A percentile compares a stretch with the other conserved stretches of the same genome.
These are phyloP conservation scores for Przewalskia tangutica DNA, from an alignment of 257 asterid genomes.

Conservation along the genomic window DNA sequence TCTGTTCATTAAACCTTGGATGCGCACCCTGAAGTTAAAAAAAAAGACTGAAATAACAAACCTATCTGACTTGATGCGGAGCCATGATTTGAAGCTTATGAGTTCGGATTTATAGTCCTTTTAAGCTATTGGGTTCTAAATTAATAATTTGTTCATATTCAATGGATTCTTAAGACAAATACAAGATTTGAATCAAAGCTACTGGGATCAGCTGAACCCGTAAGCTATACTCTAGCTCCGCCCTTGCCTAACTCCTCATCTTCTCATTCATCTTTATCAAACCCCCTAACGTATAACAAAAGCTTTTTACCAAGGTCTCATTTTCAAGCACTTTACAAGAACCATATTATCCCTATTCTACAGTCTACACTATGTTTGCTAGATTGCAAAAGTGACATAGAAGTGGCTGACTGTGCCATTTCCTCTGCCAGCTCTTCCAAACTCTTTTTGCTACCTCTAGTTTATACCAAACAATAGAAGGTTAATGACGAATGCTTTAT, in stretches of 20 bases:
- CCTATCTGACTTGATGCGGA: neutral
- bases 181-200: no score
- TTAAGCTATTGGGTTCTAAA: no score
- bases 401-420: neutral
- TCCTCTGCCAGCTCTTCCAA: neutral
- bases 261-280: neutral
- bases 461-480: neutral
- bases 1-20: conserved; percentile 36
- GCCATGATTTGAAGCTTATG: neutral
- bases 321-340: neutral
- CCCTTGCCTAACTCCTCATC: no score
- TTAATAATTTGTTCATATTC: no score
- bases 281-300: neutral
- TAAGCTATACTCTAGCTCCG: no score
- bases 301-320: neutral
- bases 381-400: neutral
- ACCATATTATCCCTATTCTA: neutral
- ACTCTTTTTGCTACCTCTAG: neutral
- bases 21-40: conserved; percentile 9
- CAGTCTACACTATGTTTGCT: neutral
- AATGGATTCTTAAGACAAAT: no score
- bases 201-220: no score
- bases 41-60: neutral
- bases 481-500: neutral
- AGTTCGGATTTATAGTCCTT: no score